Percentiles rank a stretch among this genome's conserved stretches.
Conservation (phyloP, 2,329 filamentous ascomycete genomes). For the Arthrinium puccinioides region DNA sequence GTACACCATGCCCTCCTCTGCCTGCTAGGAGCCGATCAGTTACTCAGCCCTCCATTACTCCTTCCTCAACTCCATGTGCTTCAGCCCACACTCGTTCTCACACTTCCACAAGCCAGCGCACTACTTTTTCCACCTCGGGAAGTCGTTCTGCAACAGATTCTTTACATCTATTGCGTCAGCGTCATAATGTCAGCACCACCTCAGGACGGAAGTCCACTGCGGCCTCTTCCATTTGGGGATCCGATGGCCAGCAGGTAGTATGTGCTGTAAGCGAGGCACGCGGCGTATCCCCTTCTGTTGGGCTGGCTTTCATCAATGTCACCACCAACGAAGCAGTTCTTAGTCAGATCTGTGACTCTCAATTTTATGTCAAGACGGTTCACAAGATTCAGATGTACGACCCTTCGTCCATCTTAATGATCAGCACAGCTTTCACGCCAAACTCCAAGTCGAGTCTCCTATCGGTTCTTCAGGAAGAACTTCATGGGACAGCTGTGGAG, state of each 20-base stretch:
- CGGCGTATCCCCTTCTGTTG: constrained; percentile 77
- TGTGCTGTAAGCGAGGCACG: constrained; percentile 84
- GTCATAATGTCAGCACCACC: constrained; percentile 26
- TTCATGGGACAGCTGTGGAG: constrained; percentile 54
- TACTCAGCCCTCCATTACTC: constrained; percentile 7
- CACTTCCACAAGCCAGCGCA: constrained; percentile 17
- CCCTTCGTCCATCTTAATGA: constrained; percentile 73
- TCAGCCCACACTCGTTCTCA: constrained; percentile 9
- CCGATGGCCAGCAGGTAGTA: constrained; percentile 63
- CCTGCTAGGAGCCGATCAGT: constrained; percentile 5
- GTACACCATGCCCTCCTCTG: constrained; percentile 4
- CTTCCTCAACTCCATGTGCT: constrained; percentile 13
- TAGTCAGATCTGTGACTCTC: constrained; percentile 87
- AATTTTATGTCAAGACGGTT: constrained; percentile 82
- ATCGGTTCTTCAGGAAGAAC: constrained; percentile 65
- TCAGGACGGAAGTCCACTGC: constrained; percentile 38
- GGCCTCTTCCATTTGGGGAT: constrained; percentile 33
- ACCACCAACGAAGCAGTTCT: constrained; percentile 77
- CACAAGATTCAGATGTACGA: constrained; percentile 79
- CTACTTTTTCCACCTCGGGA: constrained; percentile 15
- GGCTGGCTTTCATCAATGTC: constrained; percentile 80
- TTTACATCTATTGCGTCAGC: constrained; percentile 13
- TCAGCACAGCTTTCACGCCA: constrained; percentile 58
- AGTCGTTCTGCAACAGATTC: constrained; percentile 19
- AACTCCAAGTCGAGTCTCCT: constrained; percentile 67